Conservation (phyloP, 1,284 basidiomycete species). For the Inonotus obliquus region DNA sequence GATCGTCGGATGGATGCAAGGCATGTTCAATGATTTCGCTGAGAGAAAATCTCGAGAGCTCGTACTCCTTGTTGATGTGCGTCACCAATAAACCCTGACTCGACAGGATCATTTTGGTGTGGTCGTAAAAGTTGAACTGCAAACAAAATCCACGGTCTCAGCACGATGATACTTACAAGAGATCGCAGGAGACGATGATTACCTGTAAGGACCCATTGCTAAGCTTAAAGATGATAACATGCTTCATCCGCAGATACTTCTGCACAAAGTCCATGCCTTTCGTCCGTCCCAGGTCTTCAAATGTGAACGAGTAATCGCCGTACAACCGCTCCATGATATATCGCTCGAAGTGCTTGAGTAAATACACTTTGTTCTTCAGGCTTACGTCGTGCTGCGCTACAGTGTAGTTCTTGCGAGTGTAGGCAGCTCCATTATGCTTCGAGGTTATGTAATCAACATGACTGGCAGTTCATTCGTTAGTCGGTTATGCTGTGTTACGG, state of each 20-base stretch:
- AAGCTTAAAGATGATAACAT: conserved; percentile 95
- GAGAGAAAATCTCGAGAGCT: conserved; percentile 72
- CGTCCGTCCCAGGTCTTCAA: conserved; percentile 59
- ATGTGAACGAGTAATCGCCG: conserved; percentile 79
- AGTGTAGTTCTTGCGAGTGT: conserved; percentile 63
- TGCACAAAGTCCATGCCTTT: conserved; percentile 93
- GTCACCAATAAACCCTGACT: conserved; percentile 75
- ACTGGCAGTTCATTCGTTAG: conserved; percentile 37
- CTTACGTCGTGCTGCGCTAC: conserved; percentile 66
- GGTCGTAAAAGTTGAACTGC: conserved; percentile 98
- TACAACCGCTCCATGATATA: conserved; percentile 89
- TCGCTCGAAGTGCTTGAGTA: conserved; percentile 87
- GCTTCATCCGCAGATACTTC: conserved; percentile 94
- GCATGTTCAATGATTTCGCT: conserved; percentile 66
- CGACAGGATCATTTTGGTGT: conserved; percentile 91
- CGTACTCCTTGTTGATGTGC: conserved; percentile 87
- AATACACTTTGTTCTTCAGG: conserved; percentile 82
- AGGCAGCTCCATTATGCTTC: conserved; percentile 56
- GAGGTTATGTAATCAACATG: conserved; percentile 83
- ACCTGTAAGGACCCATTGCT: conserved; percentile 93
- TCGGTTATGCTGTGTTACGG: conserved; percentile 15
- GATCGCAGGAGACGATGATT: conserved; percentile 22
- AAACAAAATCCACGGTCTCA: not conserved
- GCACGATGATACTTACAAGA: not conserved
- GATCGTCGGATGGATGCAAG: conserved; percentile 40